Evolutionary conservation across 176 grass and related monocot genomes (phyloP), one percentile per base, ranked within the genome.

Genomic region (Zea luxurians): DNA sequence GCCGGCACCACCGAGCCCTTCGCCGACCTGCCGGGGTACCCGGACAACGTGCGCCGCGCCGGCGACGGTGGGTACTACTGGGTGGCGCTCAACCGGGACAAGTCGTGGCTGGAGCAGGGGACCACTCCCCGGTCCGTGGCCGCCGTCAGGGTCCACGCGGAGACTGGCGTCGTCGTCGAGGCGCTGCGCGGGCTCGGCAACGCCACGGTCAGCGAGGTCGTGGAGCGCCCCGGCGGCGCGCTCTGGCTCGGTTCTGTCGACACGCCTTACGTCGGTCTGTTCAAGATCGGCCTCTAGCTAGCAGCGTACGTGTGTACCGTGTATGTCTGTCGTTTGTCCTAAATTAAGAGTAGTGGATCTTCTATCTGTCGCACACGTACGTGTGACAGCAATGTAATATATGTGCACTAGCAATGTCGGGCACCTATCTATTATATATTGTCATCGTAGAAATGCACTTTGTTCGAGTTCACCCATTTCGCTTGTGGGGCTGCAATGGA

Each of bases 241-340:
- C 68, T 97, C 1, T 94, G 89, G 91, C 71, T 97, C n/a, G 95
- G 95, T 12, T 98, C 95, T 4, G 77, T 94, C 38, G 86, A 86
- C 37, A 84, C 83, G 81, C 80, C 91, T 12, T 98, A 94, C 37
- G 85, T 94, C 18, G 80, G 89, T 4, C 46, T 92, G 1, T 88
- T 88, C 71, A 91, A 11, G 83, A n/a, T 70, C 54, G 66, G 0
- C 47, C 61, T 64, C 36, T 66, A 66, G 61, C 8, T 20, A 2
- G 27, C 27, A 27, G 27, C 27, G 5, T 10, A 44, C 38, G 17
- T 37, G 12, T 4, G 8, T 43, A 13, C 47, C 10, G 43, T 44
- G 43, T 10, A 48, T 27, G 27, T 27, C 27, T 27, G 27, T 27
- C 27, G 27, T 27, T 27, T 27, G 27, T 27, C 27, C 27, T 27